Evolutionary conservation across 305 asterid species (phyloP).

Genomic region (Striga hermonthica): DNA sequence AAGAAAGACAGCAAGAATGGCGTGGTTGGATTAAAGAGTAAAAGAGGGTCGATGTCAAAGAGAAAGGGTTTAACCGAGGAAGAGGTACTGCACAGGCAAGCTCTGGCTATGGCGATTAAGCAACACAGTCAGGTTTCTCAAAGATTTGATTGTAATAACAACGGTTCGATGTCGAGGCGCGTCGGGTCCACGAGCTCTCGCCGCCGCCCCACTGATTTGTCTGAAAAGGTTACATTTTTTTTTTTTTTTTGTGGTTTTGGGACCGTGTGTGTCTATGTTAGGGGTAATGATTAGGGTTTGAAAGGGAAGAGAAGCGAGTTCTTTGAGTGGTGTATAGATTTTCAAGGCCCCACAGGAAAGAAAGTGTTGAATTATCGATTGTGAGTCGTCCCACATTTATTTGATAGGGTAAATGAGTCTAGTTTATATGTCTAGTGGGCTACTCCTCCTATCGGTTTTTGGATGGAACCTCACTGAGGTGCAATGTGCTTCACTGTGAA

Average conservation of each 20-base stretch:
- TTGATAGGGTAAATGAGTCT: too few relatives aligned
- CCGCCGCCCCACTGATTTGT: constrained; percentile 46
- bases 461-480: too few relatives aligned
- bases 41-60: constrained; percentile 58
- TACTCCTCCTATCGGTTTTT: too few relatives aligned
- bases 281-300: constrained; percentile 36
- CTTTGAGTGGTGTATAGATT: constrained; percentile 13
- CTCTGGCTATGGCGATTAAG: constrained; percentile 90
- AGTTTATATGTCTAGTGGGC: too few relatives aligned
- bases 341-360: background rate
- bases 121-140: constrained; percentile 75
- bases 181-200: constrained; percentile 90
- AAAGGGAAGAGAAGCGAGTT: constrained; percentile 23
- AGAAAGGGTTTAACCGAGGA: constrained; percentile 69
- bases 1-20: constrained; percentile 54
- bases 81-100: constrained; percentile 79
- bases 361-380: too few relatives aligned
- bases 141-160: constrained; percentile 45
- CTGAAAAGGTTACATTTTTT: constrained; percentile 56
- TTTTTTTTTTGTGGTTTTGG: constrained; percentile 20
- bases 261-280: constrained; percentile 13
- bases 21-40: constrained; percentile 63
- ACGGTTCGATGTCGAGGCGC: constrained; percentile 77
- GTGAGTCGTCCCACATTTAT: too few relatives aligned
- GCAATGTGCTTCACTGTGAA: too few relatives aligned